Evolutionary conservation across 768 basidiomycete species (phyloP).

Genomic region (Mrakia blollopis): DNA sequence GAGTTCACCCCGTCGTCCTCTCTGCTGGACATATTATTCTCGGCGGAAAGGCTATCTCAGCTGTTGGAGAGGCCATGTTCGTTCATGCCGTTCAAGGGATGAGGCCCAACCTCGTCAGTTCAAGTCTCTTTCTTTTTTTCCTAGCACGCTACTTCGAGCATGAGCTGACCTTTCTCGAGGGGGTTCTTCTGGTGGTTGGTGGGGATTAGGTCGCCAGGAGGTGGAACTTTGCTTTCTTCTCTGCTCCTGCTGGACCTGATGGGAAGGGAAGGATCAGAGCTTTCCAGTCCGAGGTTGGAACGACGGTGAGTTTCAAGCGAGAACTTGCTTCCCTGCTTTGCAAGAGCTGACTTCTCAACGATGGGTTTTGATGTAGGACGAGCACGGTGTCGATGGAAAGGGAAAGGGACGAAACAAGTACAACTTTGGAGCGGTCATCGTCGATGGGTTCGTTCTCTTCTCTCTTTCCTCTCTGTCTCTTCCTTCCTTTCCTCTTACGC

Average conservation of each 20-base stretch:
- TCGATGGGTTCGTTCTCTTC: conserved; percentile 51
- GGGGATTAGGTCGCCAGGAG: conserved; percentile 57
- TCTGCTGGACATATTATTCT: conserved; percentile 64
- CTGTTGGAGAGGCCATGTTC: conserved; percentile 56
- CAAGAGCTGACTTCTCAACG: neutral
- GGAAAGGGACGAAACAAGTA: conserved; percentile 79
- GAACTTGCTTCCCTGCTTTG: neutral
- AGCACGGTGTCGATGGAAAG: conserved; percentile 69
- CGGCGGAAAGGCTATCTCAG: conserved; percentile 57
- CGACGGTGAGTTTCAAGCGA: conserved; percentile 48
- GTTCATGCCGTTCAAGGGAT: conserved; percentile 97
- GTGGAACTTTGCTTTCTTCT: conserved; percentile 96
- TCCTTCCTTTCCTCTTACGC: neutral
- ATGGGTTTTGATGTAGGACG: conserved; percentile 44
- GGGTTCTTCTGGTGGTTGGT: no score
- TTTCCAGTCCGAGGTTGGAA: conserved; percentile 93
- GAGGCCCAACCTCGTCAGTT: conserved; percentile 72
- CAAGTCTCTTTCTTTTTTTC: neutral
- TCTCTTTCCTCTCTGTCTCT: neutral
- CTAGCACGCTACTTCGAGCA: neutral
- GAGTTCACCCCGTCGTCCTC: conserved; percentile 74
- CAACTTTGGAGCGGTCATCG: conserved; percentile 78
- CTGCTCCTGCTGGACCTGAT: conserved; percentile 53
- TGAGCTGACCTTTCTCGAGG: neutral
- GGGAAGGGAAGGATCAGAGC: conserved; percentile 65